These are phyloP conservation scores for Lasiodiplodia citricola DNA, from an alignment of 2,329 filamentous ascomycete species.

Conservation along the genomic window DNA sequence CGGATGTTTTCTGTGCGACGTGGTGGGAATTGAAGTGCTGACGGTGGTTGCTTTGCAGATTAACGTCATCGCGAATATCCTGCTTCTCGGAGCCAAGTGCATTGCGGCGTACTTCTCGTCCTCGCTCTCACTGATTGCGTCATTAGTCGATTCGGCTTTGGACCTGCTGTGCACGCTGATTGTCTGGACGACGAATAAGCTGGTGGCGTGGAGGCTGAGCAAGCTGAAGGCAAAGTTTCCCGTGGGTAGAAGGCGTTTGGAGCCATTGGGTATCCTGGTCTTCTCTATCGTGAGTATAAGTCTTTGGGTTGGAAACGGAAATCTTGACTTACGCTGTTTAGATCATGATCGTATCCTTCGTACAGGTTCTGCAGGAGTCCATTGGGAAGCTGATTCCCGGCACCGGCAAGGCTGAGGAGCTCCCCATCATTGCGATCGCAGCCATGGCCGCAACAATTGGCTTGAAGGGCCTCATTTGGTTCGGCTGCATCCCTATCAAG, in stretches of 20 bases:
- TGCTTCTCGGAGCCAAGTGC: constrained; percentile 62
- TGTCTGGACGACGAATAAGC: constrained; percentile 64
- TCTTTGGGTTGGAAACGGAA: not conserved
- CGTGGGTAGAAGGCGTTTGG: constrained; percentile 57
- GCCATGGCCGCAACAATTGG: constrained; percentile 64
- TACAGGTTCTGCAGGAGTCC: constrained; percentile 67
- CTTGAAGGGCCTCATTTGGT: constrained; percentile 65
- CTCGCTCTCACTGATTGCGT: constrained; percentile 66
- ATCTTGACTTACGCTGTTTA: not conserved
- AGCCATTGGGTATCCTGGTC: constrained; percentile 67
- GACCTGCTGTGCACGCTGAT: constrained; percentile 66
- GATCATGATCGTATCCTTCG: constrained; percentile 65
- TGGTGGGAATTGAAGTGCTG: not conserved
- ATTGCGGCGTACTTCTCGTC: constrained; percentile 60
- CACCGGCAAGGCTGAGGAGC: constrained; percentile 54
- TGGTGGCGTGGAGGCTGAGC: constrained; percentile 63
- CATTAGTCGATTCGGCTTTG: constrained; percentile 65
- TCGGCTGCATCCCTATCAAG: constrained; percentile 64
- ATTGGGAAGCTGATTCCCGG: constrained; percentile 61
- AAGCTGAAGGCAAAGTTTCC: constrained; percentile 61
- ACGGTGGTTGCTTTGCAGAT: constrained; percentile 43
- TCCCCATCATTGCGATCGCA: constrained; percentile 60
- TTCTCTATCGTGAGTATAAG: not conserved
- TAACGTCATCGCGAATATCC: constrained; percentile 65
- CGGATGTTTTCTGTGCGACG: not conserved